phyloP scores from a whole-genome alignment of 495 filamentous ascomycete genomes.

The Hyphodiscus hymeniophilus region DNA sequence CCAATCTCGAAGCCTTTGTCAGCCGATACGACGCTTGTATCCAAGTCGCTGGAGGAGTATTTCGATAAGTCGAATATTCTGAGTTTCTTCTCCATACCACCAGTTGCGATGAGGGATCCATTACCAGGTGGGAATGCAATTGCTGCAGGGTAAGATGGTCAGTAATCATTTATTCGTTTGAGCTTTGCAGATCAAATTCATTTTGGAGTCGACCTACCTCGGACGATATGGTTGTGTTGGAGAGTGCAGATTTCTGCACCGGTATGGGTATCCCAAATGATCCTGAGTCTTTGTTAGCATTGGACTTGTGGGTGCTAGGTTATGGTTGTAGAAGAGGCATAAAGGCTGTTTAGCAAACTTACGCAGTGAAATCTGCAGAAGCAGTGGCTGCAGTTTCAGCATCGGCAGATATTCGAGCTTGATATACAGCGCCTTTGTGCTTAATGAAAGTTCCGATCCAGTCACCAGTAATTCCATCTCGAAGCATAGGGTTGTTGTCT shows the following conservation, averaged over 20 bases:
- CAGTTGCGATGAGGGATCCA: slow-evolving; percentile 74
- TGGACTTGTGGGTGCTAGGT: background rate
- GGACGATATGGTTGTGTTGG: slow-evolving; percentile 88
- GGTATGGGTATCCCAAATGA: slow-evolving; percentile 93
- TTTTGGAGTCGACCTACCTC: no score
- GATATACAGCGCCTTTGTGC: slow-evolving; percentile 97
- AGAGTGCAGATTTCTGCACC: slow-evolving; percentile 86
- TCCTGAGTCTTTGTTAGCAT: slow-evolving; percentile 39
- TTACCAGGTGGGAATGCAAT: slow-evolving; percentile 82
- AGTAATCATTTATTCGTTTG: no score
- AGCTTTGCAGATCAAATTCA: no score
- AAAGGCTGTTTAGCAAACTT: no score
- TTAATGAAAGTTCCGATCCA: slow-evolving; percentile 99
- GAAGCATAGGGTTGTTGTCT: slow-evolving; percentile 97
- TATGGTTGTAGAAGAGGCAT: no score
- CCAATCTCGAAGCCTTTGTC: slow-evolving; percentile 75
- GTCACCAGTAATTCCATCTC: slow-evolving; percentile 92
- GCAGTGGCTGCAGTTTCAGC: slow-evolving; percentile 83
- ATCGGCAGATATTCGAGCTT: slow-evolving; percentile 82
- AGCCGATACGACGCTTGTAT: slow-evolving; percentile 30
- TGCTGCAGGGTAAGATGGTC: no score
- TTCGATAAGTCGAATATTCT: slow-evolving; percentile 81
- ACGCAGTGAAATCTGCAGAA: slow-evolving; percentile 94
- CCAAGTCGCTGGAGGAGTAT: slow-evolving; percentile 10
- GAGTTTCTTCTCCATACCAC: slow-evolving; percentile 92